Base-by-base conservation (phyloP, 208 protist species). In the Wallacemonas collosoma region DNA sequence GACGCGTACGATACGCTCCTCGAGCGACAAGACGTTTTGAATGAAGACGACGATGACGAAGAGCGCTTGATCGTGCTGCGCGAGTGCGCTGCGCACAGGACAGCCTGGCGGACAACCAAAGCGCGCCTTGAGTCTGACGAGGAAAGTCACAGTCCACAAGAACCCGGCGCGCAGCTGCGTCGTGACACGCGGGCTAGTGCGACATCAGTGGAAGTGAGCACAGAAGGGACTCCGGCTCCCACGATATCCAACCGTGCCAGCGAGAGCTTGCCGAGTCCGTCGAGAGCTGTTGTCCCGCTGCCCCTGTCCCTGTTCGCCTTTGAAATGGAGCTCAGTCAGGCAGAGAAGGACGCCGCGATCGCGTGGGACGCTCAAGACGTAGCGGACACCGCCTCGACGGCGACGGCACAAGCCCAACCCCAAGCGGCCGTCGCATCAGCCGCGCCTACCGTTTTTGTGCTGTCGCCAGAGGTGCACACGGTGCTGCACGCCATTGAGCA, bases 231-330 rank as follows among this genome's bases (percentile, higher is more conserved):
- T 26, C 26, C 26, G 26, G 26, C 26, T 26, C 26, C 26, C 26
- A 26, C 26, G 26, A 26, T 26, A 26, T 26, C 26, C 26, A 0
- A 26, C 26, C 26, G 26, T 26, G 26, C 26, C 26, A 26, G 0
- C 26, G 26, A 26, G 26, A 26, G 26, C 26, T 26, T 26, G 26
- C 26, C 26, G 26, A 26, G 26, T 26, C 26, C 26, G 26, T 26
- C 26, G 26, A 26, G 26, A 26, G 26, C 26, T 26, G 26, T 26
- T 26, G 26, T 26, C 26, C 26, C 26, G 26, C 45, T 50, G 9
- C 60, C 44, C 11, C 58, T 48, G 8, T 65, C 41, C 38, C 76
- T 93, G 9, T 93, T 82, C 78, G 83, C 81, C 0, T 93, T 86
- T 79, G 88, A 93, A 35, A 83, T 88, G 72, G 75, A 80, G 41